Evolutionary conservation across 139 green algal genomes (phyloP), one percentile per base, ranked within the genome.

Genomic region (Picochlorum sp.): DNA sequence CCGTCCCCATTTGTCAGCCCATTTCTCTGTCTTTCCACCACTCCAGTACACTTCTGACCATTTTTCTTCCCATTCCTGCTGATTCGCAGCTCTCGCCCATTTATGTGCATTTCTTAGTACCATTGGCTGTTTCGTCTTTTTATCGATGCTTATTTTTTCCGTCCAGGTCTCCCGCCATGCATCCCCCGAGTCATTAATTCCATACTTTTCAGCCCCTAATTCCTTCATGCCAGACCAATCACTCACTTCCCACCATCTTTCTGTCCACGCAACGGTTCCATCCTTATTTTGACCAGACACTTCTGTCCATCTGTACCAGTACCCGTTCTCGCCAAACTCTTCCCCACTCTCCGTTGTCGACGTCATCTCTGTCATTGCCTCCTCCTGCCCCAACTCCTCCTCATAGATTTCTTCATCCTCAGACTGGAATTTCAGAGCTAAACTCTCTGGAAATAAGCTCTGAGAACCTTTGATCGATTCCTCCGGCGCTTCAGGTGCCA

Each of bases 51-150:
- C 65, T 80, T 95, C 88, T 3, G 79, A 84, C 86, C 88, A 95
- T 78, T 88, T 87, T 78, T 95, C 86, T 76, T 92, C 86, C 88
- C 88, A 95, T 69, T 94, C 86, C 4, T 62, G 15, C 28, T 63
- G 61, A 62, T 62, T 65, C 13, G 37, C 67, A 26, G 72, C 69
- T 16, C 61, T 66, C 4, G 78, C 83, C 73, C 82, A 95, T 73
- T 95, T 95, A 78, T 93, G 85, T 21, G 86, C 86, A 4, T 67
- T 83, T 32, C 88, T 74, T 67, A 91, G 84, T 18, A 93, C 79
- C 18, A 72, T 77, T 0, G 80, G 77, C 49, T 89, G 75, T 20
- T 83, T 65, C 23, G 60, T 78, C 52, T 44, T 54, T 6, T 45
- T 30, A 45, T 87, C 81, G 45, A 86, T 77, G 56, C 74, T 69